phyloP scores from a whole-genome alignment of 176 grass and related monocot genomes.

The Carex kokanica region DNA sequence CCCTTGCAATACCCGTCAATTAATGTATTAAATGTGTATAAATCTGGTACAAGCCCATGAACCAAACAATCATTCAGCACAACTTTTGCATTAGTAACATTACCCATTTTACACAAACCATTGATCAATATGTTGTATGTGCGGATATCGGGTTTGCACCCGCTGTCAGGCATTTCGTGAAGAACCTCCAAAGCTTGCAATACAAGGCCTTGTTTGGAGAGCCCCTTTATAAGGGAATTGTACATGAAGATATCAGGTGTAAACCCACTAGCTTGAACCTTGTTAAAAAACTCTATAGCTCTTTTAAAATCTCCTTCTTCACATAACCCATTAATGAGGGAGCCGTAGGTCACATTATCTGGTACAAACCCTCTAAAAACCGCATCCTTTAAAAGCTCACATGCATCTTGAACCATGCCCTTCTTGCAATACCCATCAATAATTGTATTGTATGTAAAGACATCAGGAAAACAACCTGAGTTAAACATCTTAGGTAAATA shows the following conservation, averaged over 20 bases:
- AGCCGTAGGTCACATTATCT: conserved; percentile 79
- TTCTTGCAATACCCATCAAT: conserved; percentile 88
- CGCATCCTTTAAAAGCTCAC: conserved; percentile 74
- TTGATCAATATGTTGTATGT: conserved; percentile 95
- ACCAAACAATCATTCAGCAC: conserved; percentile 82
- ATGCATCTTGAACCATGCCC: conserved; percentile 63
- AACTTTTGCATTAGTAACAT: conserved; percentile 68
- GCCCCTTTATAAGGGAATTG: conserved; percentile 86
- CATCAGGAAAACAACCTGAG: conserved; percentile 69
- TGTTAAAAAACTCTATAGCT: conserved; percentile 72
- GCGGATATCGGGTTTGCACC: conserved; percentile 64
- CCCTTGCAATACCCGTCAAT: conserved; percentile 85
- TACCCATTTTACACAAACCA: conserved; percentile 93
- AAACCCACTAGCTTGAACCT: conserved; percentile 56
- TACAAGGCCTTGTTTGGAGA: conserved; percentile 75
- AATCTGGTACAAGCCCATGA: conserved; percentile 72
- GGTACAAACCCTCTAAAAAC: conserved; percentile 88
- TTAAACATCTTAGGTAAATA: conserved; percentile 83
- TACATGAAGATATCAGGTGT: conserved; percentile 55
- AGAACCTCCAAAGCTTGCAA: conserved; percentile 84
- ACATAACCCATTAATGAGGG: conserved; percentile 83
- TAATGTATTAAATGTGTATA: conserved; percentile 93
- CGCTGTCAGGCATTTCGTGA: conserved; percentile 72
- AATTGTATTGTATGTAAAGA: conserved; percentile 96
- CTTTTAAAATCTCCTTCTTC: conserved; percentile 71